Percentiles rank a stretch among this genome's conserved stretches.
These are phyloP conservation scores for Durusdinium trenchii DNA, from an alignment of 73 alveolate species.

Conservation along the genomic window DNA sequence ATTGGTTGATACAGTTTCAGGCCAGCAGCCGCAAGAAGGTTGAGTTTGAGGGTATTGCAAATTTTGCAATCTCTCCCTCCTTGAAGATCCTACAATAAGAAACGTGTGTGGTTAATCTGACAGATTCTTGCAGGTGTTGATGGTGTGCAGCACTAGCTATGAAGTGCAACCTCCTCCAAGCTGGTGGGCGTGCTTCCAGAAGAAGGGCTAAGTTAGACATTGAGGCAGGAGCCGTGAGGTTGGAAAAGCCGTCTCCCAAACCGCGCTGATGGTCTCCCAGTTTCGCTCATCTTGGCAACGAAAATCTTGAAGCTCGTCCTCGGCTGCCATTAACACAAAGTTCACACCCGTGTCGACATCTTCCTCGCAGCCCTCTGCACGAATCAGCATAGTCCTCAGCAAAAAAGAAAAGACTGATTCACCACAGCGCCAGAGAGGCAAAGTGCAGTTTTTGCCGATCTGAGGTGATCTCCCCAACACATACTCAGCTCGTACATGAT, in stretches of 20 bases:
- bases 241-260: neutral
- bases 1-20: too few species aligned
- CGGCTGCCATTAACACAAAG: conserved; percentile 80
- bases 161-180: too few species aligned
- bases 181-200: too few species aligned
- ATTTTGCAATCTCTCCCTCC: too few species aligned
- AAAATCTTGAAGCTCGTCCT: neutral
- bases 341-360: conserved; percentile 48
- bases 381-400: conserved; percentile 58
- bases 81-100: too few species aligned
- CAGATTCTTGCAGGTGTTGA: too few species aligned
- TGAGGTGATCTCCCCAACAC: conserved; percentile 15
- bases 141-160: too few species aligned
- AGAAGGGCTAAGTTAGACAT: too few species aligned
- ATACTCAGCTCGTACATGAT: conserved; percentile 45
- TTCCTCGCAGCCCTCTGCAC: conserved; percentile 71
- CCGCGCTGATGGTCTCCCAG: neutral
- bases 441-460: neutral
- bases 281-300: neutral
- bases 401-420: neutral
- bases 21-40: too few species aligned
- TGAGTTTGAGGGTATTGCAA: too few species aligned
- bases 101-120: too few species aligned
- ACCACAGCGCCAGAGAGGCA: neutral
- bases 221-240: neutral